phyloP scores from a whole-genome alignment of 306 rosid species.

The Hippophae tibetana region DNA sequence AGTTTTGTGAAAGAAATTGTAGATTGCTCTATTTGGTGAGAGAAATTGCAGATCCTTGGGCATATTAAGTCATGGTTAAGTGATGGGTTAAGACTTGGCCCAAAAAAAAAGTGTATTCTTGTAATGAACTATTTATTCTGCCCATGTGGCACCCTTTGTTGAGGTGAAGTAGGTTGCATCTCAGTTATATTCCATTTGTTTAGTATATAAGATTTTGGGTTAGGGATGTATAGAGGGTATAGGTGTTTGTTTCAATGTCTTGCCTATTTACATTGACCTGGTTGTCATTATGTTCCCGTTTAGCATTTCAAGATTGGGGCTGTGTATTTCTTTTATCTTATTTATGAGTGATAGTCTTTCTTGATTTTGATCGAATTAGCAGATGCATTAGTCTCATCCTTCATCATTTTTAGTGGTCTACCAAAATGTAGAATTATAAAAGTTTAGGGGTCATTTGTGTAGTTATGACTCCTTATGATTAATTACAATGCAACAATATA shows the following conservation, averaged over 20 bases:
- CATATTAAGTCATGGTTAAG: slow-evolving; percentile 4
- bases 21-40: slow-evolving; percentile 3
- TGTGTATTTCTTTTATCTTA: slow-evolving; percentile 6
- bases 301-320: not conserved
- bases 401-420: too few species aligned
- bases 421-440: too few species aligned
- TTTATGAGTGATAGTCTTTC: slow-evolving; percentile 2
- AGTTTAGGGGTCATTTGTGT: too few species aligned
- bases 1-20: slow-evolving; percentile 1
- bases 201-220: slow-evolving; percentile 27
- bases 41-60: slow-evolving; percentile 2
- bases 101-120: slow-evolving; percentile 6
- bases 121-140: not conserved
- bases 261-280: slow-evolving; percentile 6
- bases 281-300: not conserved
- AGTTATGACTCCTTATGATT: too few species aligned
- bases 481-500: too few species aligned
- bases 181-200: slow-evolving; percentile 12
- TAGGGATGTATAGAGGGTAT: slow-evolving; percentile 28
- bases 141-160: not conserved
- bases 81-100: not conserved
- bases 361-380: slow-evolving; percentile 5
- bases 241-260: slow-evolving; percentile 15
- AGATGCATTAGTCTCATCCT: too few species aligned
- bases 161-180: slow-evolving; percentile 16